Conservation (phyloP, 2,329 filamentous ascomycete genomes). For the Coleophoma crateriformis region DNA sequence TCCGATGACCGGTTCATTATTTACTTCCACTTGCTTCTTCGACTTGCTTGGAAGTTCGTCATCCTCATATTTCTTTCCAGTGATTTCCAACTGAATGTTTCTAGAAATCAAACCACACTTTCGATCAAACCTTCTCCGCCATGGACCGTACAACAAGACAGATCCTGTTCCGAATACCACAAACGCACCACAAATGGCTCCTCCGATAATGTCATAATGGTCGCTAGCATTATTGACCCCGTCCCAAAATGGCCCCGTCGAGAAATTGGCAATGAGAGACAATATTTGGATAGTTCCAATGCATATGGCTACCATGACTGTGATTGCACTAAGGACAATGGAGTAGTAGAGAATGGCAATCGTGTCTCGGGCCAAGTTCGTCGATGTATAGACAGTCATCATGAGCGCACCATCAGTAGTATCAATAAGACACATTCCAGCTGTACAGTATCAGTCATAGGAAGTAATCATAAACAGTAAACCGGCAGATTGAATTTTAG, state of each 20-base stretch:
- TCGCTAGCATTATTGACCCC: constrained; percentile 73
- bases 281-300: constrained; percentile 84
- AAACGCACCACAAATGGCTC: constrained; percentile 80
- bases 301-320: constrained; percentile 38
- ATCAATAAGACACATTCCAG: constrained; percentile 92
- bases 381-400: constrained; percentile 88
- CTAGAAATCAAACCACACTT: neutral
- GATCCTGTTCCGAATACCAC: constrained; percentile 60
- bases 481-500: neutral
- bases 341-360: constrained; percentile 96
- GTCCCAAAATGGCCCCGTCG: constrained; percentile 80
- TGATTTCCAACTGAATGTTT: neutral
- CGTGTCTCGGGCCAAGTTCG: constrained; percentile 68
- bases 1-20: too few species aligned
- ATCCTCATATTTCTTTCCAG: neutral
- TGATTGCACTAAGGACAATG: constrained; percentile 28
- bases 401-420: constrained; percentile 91
- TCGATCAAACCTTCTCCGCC: constrained; percentile 55
- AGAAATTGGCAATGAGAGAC: constrained; percentile 71
- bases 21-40: too few species aligned
- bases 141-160: constrained; percentile 72
- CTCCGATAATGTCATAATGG: constrained; percentile 81
- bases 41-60: neutral
- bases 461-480: neutral
- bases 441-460: constrained; percentile 32